Conservation (phyloP, 108 stramenopile genomes). For the Stephanodiscus minutulus region DNA sequence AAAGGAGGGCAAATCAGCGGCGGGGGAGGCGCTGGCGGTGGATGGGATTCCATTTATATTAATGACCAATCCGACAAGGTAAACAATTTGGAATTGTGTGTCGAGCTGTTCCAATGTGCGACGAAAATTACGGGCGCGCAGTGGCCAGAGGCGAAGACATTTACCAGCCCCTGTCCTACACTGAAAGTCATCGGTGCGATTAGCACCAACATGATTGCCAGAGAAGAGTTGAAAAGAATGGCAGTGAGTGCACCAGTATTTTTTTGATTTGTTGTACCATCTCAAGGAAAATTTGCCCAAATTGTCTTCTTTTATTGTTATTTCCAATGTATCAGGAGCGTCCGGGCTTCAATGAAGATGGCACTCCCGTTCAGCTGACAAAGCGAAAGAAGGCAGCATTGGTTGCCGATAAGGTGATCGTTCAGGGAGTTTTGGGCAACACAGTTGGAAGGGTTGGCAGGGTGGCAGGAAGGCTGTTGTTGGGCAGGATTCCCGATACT, state of each 20-base stretch:
- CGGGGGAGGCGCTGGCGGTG: conserved; percentile 87
- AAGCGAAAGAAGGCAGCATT: conserved; percentile 62
- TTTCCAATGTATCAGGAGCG: conserved; percentile 40
- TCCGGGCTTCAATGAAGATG: conserved; percentile 73
- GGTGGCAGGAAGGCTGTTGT: conserved; percentile 56
- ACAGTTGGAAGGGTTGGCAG: conserved; percentile 77
- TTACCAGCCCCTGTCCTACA: conserved; percentile 85
- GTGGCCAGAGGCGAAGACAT: conserved; percentile 74
- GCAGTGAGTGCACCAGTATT: conserved; percentile 14
- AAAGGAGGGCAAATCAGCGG: conserved; percentile 86
- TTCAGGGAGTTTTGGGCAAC: conserved; percentile 57
- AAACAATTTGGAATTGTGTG: conserved; percentile 69
- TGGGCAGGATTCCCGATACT: conserved; percentile 81
- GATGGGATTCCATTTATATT: conserved; percentile 87
- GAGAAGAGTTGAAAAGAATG: conserved; percentile 89
- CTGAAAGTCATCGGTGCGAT: conserved; percentile 86
- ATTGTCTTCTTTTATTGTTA: neutral
- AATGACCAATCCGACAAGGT: conserved; percentile 91
- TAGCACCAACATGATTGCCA: conserved; percentile 70
- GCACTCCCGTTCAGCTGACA: conserved; percentile 49
- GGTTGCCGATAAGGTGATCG: conserved; percentile 68
- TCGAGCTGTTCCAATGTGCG: conserved; percentile 69
- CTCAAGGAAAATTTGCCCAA: neutral
- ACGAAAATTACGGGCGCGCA: conserved; percentile 83
- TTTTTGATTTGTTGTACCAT: neutral